Conservation (phyloP, 345 rosid genomes). For the Alliaria petiolata region DNA sequence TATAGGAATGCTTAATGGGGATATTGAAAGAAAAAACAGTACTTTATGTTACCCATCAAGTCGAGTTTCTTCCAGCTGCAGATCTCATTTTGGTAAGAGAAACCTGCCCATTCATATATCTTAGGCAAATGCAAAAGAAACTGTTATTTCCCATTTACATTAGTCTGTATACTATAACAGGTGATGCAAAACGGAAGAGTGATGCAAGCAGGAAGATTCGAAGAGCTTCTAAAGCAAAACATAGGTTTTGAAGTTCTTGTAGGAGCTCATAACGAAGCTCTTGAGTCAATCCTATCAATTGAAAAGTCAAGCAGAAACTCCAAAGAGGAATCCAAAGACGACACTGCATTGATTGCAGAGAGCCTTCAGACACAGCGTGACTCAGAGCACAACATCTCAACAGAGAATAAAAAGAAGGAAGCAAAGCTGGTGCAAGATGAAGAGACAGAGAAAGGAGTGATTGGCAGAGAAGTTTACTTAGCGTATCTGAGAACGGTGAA, state of each 20-base stretch:
- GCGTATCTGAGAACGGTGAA: constrained; percentile 66
- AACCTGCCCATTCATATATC: not conserved
- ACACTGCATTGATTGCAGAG: constrained; percentile 36
- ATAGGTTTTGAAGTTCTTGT: constrained; percentile 87
- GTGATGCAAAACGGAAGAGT: constrained; percentile 93
- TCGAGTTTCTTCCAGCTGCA: constrained; percentile 93
- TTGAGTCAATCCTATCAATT: constrained; percentile 60
- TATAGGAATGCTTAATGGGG: constrained; percentile 89
- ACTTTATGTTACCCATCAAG: constrained; percentile 93
- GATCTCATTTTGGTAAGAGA: constrained; percentile 81
- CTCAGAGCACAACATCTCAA: constrained; percentile 53
- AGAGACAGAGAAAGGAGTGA: constrained; percentile 86
- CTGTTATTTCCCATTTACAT: not conserved
- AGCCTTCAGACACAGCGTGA: constrained; percentile 38
- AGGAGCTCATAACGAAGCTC: constrained; percentile 85
- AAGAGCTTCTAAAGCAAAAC: constrained; percentile 66
- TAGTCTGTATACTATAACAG: constrained; percentile 35
- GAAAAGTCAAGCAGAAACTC: constrained; percentile 54
- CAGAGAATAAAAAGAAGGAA: constrained; percentile 54
- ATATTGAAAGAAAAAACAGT: constrained; percentile 68
- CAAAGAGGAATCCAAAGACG: constrained; percentile 39
- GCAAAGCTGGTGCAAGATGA: constrained; percentile 91
- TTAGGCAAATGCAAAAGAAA: not conserved
- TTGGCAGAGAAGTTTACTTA: constrained; percentile 84
- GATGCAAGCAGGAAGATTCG: constrained; percentile 74